A percentile compares a stretch with the other conserved stretches of the same genome.
phyloP scores from a whole-genome alignment of 345 rosid species.

The Citrus unshiu region DNA sequence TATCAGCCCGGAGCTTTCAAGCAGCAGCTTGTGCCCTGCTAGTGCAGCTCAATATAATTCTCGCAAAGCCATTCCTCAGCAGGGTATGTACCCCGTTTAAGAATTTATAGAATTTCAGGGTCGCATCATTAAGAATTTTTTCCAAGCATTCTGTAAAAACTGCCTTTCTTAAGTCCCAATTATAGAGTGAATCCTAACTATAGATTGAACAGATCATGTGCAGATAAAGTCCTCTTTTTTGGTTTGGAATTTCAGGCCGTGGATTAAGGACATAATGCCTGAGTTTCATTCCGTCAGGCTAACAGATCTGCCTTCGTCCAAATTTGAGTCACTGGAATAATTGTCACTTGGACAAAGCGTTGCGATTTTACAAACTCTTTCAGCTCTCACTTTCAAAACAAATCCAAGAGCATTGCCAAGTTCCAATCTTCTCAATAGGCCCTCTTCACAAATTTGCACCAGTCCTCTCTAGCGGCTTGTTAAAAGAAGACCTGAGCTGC shows the following conservation, averaged over 20 bases:
- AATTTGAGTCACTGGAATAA: constrained; percentile 21
- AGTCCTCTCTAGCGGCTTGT: constrained; percentile 2
- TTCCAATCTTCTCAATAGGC: constrained; percentile 24
- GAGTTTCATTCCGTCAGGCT: constrained; percentile 26
- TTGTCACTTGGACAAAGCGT: constrained; percentile 8
- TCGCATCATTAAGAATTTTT: neutral
- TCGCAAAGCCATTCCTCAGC: constrained; percentile 18
- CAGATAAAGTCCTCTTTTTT: neutral
- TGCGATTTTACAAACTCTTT: constrained; percentile 19
- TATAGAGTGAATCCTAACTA: neutral
- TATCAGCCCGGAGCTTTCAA: constrained; percentile 20
- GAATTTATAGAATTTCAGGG: neutral
- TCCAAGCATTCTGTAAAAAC: neutral
- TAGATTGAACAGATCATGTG: too few relatives aligned
- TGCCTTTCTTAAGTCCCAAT: neutral
- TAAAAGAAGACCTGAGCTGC: constrained; percentile 29
- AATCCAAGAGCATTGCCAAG: constrained; percentile 6
- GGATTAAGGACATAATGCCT: constrained; percentile 19
- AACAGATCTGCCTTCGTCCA: constrained; percentile 32
- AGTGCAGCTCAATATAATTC: constrained; percentile 11
- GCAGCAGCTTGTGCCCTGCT: constrained; percentile 24
- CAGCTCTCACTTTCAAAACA: neutral
- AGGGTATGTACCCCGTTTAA: constrained; percentile 10
- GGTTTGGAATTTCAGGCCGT: constrained; percentile 11
- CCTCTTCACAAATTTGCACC: constrained; percentile 20